Base-by-base conservation (phyloP, 148 eudicot species). In the Amaranthus cruentus region DNA sequence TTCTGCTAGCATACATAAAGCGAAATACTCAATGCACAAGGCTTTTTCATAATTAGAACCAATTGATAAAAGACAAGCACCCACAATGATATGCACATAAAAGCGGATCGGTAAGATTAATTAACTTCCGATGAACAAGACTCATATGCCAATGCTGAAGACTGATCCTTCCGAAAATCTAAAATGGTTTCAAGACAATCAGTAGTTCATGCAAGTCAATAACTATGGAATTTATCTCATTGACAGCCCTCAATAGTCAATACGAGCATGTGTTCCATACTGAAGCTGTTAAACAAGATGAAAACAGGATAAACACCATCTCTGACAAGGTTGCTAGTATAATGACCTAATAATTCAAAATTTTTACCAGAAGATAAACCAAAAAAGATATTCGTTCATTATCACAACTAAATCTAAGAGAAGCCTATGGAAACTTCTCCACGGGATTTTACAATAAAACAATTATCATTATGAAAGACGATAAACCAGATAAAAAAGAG, bases 201-300 rank as follows among this genome's bases (percentile, higher is more conserved):
- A 46, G 21, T 44, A 63, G 9, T 53, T 65, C 10, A n/a, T 65
- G 69, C 53, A n/a, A n/a, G n/a, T n/a, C n/a, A n/a, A n/a, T n/a
- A n/a, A n/a, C n/a, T n/a, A n/a, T n/a, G n/a, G 11, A 6, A n/a
- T 47, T 48, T 28, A 64, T 64, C 46, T 48, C 53, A 64, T 64
- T 65, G 68, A 63, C 68, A 65, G 50, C 67, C 66, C n/a, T 63
- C 51, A 64, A 11, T 44, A 47, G 18, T 9, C 18, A 60, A 47
- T 64, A 11, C n/a, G 46, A 6, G 51, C 28, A 47, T 7, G 48
- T 47, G 53, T 65, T 14, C 28, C 47, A 47, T 6, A 46, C 66
- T 44, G 3, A 63, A 6, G 67, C n/a, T 64, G 10, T 44, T 6
- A 10, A 47, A 47, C 51, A 64, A 52, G 68, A 64, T 21, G 13